These are phyloP conservation scores for Coniochaeta pulveracea DNA, from an alignment of 2,329 filamentous ascomycete species.

Conservation along the genomic window DNA sequence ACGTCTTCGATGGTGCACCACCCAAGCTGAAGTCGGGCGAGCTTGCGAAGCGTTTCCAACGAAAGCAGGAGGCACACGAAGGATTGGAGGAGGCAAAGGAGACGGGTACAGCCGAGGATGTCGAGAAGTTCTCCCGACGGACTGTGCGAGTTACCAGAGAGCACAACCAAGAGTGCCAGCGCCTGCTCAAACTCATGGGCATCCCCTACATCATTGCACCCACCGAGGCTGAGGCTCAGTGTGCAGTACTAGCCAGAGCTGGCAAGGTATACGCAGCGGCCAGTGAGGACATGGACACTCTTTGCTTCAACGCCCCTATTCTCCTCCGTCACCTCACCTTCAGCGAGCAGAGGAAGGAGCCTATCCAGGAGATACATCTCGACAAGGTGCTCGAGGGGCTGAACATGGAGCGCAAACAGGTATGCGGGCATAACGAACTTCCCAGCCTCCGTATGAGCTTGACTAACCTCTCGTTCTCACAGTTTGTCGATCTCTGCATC, in stretches of 20 bases:
- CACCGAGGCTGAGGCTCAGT: conserved; percentile 95
- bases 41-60: conserved; percentile 88
- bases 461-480: conserved; percentile 6
- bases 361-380: conserved; percentile 88
- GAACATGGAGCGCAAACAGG: conserved; percentile 78
- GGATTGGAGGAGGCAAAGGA: conserved; percentile 92
- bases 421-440: conserved; percentile 23
- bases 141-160: conserved; percentile 93
- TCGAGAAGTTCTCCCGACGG: conserved; percentile 91
- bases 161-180: conserved; percentile 92
- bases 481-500: conserved; percentile 98
- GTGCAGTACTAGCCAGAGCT: conserved; percentile 75
- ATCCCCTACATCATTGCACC: conserved; percentile 91
- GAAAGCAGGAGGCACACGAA: conserved; percentile 86
- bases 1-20: conserved; percentile 93
- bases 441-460: background rate
- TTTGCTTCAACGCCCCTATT: conserved; percentile 90
- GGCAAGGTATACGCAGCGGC: conserved; percentile 96
- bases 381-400: conserved; percentile 79
- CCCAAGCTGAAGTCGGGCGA: conserved; percentile 97
- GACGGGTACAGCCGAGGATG: conserved; percentile 90
- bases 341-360: conserved; percentile 93
- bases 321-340: conserved; percentile 89
- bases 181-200: conserved; percentile 86
- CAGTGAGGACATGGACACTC: conserved; percentile 96